These are phyloP conservation scores for Vigna unguiculata DNA, from an alignment of 306 rosid genomes.

Conservation along the genomic window DNA sequence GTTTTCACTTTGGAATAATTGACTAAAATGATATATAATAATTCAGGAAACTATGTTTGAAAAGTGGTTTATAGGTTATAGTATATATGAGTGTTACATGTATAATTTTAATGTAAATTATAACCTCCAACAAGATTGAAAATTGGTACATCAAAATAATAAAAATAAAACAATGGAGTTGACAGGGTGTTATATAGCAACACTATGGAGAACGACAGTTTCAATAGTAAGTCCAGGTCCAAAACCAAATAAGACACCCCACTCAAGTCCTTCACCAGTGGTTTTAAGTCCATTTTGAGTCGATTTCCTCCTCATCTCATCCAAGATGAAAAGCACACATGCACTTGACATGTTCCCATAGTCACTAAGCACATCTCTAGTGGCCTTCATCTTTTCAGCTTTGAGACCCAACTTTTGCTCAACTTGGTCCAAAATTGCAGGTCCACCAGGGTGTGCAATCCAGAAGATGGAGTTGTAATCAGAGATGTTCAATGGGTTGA, in stretches of 20 bases:
- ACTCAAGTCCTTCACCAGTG: slow-evolving; percentile 55
- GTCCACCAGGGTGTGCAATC: slow-evolving; percentile 51
- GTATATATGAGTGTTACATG: too few species aligned
- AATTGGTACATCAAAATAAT: too few species aligned
- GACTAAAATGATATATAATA: too few species aligned
- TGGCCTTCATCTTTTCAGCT: slow-evolving; percentile 44
- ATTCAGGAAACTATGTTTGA: too few species aligned
- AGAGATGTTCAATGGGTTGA: too few species aligned
- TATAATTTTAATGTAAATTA: too few species aligned
- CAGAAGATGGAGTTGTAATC: slow-evolving; percentile 47
- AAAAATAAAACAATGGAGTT: too few species aligned
- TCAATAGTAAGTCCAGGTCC: slow-evolving; percentile 85
- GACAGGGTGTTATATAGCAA: too few species aligned
- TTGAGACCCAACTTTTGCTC: slow-evolving; percentile 38
- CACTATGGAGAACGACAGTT: slow-evolving; percentile 64
- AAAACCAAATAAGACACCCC: slow-evolving; percentile 79
- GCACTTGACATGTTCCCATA: slow-evolving; percentile 88
- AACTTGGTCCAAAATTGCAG: slow-evolving; percentile 46
- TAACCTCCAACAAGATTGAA: too few species aligned
- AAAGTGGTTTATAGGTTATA: too few species aligned
- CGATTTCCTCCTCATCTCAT: slow-evolving; percentile 69
- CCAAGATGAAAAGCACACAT: slow-evolving; percentile 70
- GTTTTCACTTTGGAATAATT: too few species aligned
- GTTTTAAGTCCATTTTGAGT: slow-evolving; percentile 48
- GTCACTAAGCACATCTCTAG: slow-evolving; percentile 62